Conservation (phyloP, 805 yeast species). For the Ogataea pignaliae region DNA sequence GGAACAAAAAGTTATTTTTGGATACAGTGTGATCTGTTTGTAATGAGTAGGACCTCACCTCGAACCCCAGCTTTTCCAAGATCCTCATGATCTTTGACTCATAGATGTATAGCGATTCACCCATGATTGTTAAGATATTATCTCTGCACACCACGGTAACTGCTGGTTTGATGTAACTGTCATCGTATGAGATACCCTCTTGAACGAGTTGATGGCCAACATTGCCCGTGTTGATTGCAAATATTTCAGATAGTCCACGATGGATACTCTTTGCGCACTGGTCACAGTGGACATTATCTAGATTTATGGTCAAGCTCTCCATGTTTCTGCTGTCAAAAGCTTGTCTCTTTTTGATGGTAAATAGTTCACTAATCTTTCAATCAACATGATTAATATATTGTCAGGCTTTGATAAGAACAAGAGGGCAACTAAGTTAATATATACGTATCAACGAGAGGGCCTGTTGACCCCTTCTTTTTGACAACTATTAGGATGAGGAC, state of each 20-base stretch:
- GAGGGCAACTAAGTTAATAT: too few species aligned
- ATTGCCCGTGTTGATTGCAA: slow-evolving; percentile 4
- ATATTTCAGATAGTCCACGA: slow-evolving; percentile 22
- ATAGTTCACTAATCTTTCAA: too few species aligned
- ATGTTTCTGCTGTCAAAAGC: slow-evolving; percentile 5
- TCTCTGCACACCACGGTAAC: slow-evolving; percentile 21
- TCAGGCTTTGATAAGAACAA: too few species aligned
- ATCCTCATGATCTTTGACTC: slow-evolving; percentile 25
- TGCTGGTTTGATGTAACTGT: slow-evolving; percentile 6
- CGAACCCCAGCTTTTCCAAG: slow-evolving; percentile 36
- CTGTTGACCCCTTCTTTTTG: too few species aligned
- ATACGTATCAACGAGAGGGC: too few species aligned
- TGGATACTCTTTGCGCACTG: slow-evolving; percentile 43
- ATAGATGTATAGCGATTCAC: slow-evolving; percentile 10
- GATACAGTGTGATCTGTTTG: slow-evolving; percentile 4
- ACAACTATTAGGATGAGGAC: too few species aligned
- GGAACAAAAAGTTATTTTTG: slow-evolving; percentile 11
- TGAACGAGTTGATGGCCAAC: too few species aligned
- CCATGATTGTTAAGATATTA: slow-evolving; percentile 29
- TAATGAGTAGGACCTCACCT: slow-evolving; percentile 21
- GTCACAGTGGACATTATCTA: slow-evolving; percentile 52
- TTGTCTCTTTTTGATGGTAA: too few species aligned
- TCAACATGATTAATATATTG: too few species aligned
- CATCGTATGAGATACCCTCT: not conserved
- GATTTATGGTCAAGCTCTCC: slow-evolving; percentile 20